Base-by-base conservation (phyloP, 1,139 yeast genomes). In the Pichia norvegensis region DNA sequence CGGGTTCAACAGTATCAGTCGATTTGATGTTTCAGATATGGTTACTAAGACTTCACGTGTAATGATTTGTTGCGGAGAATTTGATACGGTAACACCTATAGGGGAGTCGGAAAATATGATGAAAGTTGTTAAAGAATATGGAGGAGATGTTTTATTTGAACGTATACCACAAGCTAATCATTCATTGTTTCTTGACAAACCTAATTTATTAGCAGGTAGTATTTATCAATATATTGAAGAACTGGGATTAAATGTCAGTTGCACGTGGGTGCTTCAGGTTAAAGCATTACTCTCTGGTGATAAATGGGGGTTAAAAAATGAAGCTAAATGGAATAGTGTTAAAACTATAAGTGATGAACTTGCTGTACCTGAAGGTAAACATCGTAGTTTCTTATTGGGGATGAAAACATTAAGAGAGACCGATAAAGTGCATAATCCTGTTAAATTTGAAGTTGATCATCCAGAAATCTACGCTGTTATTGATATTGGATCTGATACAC, bases 241-340 rank as follows among this genome's bases (percentile, higher is more conserved):
- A 3, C 49, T 61, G 17, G 39, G 52, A 1, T 42, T 62, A 37
- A 57, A 62, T 40, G 56, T 65, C 51, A 69, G 69, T 45, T 72
- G 74, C 47, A 78, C 81, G 6, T 63, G 67, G 67, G 64, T 62
- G 10, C 48, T 63, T 42, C 55, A 62, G 48, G 55, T 63, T 20
- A 77, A 80, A 56, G 85, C 85, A 2, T 72, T 75, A 46, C 71
- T 78, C 5, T 72, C 78, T 19, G 83, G 83, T 1, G 83, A 78
- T 55, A 84, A 84, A 61, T 84, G 92, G 92, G 85, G 88, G 29
- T 64, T 84, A 51, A 84, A 84, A 61, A 84, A 84, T 58, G 85
- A 81, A 58, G 70, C 69, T 49, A 84, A 84, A 60, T 84, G 94
- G 94, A 70, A 73, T 58, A 66, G 71, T 37, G 69, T 79, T 4